phyloP scores from a whole-genome alignment of 495 filamentous ascomycete genomes.

The Penicillium lagena region DNA sequence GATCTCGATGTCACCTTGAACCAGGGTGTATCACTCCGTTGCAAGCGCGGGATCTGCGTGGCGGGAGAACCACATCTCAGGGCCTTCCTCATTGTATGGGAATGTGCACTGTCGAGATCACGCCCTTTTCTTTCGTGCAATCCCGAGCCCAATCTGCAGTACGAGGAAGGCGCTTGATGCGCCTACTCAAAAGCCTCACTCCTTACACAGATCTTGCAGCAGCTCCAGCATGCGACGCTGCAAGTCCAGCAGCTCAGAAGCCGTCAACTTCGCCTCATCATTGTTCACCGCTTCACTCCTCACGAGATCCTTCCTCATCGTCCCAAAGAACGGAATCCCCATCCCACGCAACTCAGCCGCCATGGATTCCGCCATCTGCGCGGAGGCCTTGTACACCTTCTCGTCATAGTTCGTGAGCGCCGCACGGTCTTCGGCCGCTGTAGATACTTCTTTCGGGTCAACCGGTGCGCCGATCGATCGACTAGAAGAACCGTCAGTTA shows the following conservation, averaged over 20 bases:
- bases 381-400: slow-evolving; percentile 55
- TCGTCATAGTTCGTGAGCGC: slow-evolving; percentile 53
- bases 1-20: too few species aligned
- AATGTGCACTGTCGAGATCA: too few species aligned
- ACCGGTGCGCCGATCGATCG: slow-evolving; percentile 35
- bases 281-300: slow-evolving; percentile 1
- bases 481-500: slow-evolving; percentile 10
- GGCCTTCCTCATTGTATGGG: too few species aligned
- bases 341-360: slow-evolving; percentile 46
- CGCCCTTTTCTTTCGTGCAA: too few species aligned
- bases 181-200: slow-evolving; percentile 12
- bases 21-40: too few species aligned
- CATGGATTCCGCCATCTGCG: slow-evolving; percentile 53
- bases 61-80: too few species aligned
- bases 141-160: too few species aligned
- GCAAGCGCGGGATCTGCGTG: too few species aligned
- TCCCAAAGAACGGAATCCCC: slow-evolving; percentile 61
- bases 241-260: slow-evolving; percentile 42
- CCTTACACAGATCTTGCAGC: slow-evolving; percentile 54
- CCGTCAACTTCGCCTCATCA: not conserved
- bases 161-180: too few species aligned
- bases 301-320: slow-evolving; percentile 35
- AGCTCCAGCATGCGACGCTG: slow-evolving; percentile 56
- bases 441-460: slow-evolving; percentile 26
- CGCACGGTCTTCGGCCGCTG: slow-evolving; percentile 38